Base-by-base conservation (phyloP, 495 filamentous ascomycete genomes). In the Penicillium tannophilum region DNA sequence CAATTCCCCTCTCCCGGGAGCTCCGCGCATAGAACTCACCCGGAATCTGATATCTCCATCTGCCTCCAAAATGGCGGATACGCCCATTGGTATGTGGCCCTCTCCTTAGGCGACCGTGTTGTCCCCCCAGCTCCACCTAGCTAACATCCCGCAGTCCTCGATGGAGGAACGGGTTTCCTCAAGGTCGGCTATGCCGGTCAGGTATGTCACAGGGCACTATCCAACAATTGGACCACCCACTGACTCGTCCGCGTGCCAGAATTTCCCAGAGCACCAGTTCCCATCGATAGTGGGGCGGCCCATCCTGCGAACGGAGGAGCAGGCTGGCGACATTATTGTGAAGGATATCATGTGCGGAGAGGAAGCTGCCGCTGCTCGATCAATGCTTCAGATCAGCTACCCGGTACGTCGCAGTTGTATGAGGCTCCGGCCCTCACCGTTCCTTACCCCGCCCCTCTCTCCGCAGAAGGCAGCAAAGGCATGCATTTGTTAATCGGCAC, bases 271-370 rank as follows among this genome's bases (percentile, higher is more conserved):
- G 82, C 89, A 92, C 75, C 94, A 98, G 78, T 97, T 90, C 81
- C 94, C 94, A 53, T 97, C 93, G 65, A 97, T 98, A 77, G 92
- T 99, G 78, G 94, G 94, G 72, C 90, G 95, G 65, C 94, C 94
- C 49, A 98, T 99, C 75, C 82, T 99, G 66, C 92, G 94, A 74
- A 90, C 92, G 64, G 94, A 99, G 78, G 94, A 99, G 75, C 83
- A 86, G 69, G 75, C 80, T 65, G 86, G 81, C 58, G 88, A 90
- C 68, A 84, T 90, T 63, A 81, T 93, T 60, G 90, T 99, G 71
- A 97, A 97, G 83, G 94, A 99, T 82, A 97, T 99, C 68, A 99
- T 99, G 94, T 96, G 92, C 80, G 94, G 94, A 64, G 95, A 99
- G 79, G 94, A 99, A 78, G 94, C 94, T 28, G 92, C 94, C 11